Conservation (phyloP, 805 yeast species). For the Millerozyma miso region DNA sequence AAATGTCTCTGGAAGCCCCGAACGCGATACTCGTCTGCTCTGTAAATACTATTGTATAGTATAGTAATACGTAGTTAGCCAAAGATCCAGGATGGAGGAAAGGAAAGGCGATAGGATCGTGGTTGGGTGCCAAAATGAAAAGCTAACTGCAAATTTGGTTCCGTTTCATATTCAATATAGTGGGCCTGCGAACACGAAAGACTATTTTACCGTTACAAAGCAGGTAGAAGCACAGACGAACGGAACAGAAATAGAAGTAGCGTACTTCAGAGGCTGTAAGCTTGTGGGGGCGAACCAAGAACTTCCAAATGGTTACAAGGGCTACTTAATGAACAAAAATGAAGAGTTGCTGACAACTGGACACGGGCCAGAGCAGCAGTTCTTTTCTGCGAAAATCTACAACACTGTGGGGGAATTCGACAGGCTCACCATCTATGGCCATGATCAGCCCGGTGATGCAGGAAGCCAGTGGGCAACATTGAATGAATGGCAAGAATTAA, state of each 20-base stretch:
- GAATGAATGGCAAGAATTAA: conserved; percentile 26
- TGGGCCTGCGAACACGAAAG: conserved; percentile 30
- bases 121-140: conserved; percentile 7
- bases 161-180: conserved; percentile 25
- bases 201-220: conserved; percentile 29
- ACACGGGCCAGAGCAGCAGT: neutral
- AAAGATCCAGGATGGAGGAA: neutral
- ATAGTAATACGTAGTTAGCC: no score
- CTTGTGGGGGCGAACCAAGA: conserved; percentile 22
- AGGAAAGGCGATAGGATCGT: neutral
- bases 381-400: conserved; percentile 13
- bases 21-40: no score
- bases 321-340: conserved; percentile 24
- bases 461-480: conserved; percentile 23
- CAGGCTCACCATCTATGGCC: conserved; percentile 25
- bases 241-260: conserved; percentile 12
- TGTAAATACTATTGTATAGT: no score
- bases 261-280: conserved; percentile 34
- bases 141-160: conserved; percentile 18
- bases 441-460: conserved; percentile 20
- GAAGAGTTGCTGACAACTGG: conserved; percentile 13
- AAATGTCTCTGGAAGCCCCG: no score
- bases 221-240: conserved; percentile 9
- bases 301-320: conserved; percentile 14
- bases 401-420: conserved; percentile 21